Evolutionary conservation across 306 rosid genomes (phyloP), one percentile per base, ranked within the genome.

Genomic region (Mimosa bimucronata): DNA sequence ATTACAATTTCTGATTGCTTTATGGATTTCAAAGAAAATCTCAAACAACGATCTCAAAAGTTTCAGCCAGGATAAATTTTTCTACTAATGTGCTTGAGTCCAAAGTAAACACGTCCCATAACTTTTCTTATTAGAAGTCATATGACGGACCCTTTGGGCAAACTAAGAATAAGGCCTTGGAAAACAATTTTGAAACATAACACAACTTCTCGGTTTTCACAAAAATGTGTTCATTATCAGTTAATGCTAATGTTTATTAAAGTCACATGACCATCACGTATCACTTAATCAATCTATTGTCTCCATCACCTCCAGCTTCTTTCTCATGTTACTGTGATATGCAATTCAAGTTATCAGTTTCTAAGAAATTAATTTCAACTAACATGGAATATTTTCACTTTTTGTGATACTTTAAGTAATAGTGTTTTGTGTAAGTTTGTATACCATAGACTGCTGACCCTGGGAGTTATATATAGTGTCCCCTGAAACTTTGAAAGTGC

Each of bases 61-160:
- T 41, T 69, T 28, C 34, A 25, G 74, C 19, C 31, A 42, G 26
- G 73, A 21, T 68, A 18, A 68, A 21, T n/a, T 61, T 68, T 68
- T 38, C 73, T 68, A 21, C 42, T 38, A 37, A 19, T 38, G 72
- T 31, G 21, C 71, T 31, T 16, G 12, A 64, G 42, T 29, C 66
- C 66, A 26, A 60, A 26, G 28, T 11, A 11, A 26, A 9, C 12
- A 26, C 2, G 31, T 60, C 34, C 10, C 29, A 5, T 23, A 58
- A 55, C 2, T 55, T n/a, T 2, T n/a, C 28, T n/a, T 7, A 8
- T 21, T 11, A 7, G 61, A 55, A 55, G 28, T 55, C 61, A 55
- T 53, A 55, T 55, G 58, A 52, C 25, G 18, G 62, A 21, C 26
- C 21, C 13, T 55, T 55, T 21, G 13, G 12, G 31, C 62, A 58